Base-by-base conservation (phyloP, 2,329 filamentous ascomycete genomes). In the Aspergillus eucalypticola region DNA sequence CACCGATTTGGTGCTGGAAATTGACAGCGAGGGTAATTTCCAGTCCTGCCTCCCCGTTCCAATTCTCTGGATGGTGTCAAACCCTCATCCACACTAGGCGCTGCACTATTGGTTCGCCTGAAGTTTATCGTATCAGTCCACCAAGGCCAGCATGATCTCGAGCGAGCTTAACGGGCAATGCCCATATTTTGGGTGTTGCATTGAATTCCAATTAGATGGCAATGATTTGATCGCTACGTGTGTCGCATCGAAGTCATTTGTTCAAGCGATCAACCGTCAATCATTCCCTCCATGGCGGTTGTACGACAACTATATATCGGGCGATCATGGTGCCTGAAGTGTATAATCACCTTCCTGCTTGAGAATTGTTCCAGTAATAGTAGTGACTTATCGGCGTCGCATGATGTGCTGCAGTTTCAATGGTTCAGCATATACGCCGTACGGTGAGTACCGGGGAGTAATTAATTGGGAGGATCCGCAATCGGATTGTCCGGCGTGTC, bases 391-490 rank as follows among this genome's bases (percentile, higher is more conserved):
- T 58, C 38, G 21, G 19, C 58, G 55, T 63, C 62, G 62, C 62
- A 51, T 64, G 60, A 64, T 64, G 53, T 52, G 51, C 51, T 46
- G 19, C 23, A 39, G 52, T 46, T 42, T 19, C 32, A 35, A 35
- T 35, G 19, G 60, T 54, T 19, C 13, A 49, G 27, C 46, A 15
- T 27, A 25, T 49, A 27, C 46, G 15, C 46, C 46, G 23, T 49
- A 17, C 19, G 19, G 52, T 8, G 17, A 8, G 35, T n/a, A 39
- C 50, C 8, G 15, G 11, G 41, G 8, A n/a, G 41, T 53, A 51
- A 57, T 56, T 54, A 51, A 58, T 58, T 49, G 35, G 49, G 56
- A 23, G 52, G 52, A 63, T 63, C 61, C 61, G 59, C 61, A 51
- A 50, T 63, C 49, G 55, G 32, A 13, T 35, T 35, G 11, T 35